phyloP scores from a whole-genome alignment of 768 basidiomycete species.

The Neoboletus subvelutipes region DNA sequence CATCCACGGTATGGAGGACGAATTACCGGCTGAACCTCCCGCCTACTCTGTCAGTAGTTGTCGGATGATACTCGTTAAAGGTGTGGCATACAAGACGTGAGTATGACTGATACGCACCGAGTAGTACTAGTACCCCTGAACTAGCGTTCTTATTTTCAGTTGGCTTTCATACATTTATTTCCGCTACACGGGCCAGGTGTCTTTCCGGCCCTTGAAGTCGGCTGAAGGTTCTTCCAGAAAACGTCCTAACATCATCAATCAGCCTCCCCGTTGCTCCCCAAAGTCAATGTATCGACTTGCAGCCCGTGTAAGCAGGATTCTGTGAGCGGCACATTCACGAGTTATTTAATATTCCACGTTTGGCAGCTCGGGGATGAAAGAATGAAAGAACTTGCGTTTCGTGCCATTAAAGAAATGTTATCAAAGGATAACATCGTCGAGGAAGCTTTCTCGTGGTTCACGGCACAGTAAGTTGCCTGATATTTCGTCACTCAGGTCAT shows the following conservation, averaged over 20 bases:
- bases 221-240: not conserved
- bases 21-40: conserved; percentile 9
- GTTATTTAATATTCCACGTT: not conserved
- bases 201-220: conserved; percentile 27
- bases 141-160: conserved; percentile 6
- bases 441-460: conserved; percentile 33
- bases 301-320: conserved; percentile 16
- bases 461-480: conserved; percentile 26
- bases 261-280: conserved; percentile 29
- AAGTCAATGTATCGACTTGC: conserved; percentile 41
- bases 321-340: not conserved
- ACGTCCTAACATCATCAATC: not conserved
- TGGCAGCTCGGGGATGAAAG: conserved; percentile 26
- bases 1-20: not conserved
- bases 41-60: conserved; percentile 23
- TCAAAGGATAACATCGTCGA: conserved; percentile 27
- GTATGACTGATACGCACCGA: not conserved
- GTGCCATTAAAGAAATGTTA: conserved; percentile 24
- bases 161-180: conserved; percentile 31
- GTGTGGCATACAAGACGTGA: conserved; percentile 30
- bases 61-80: conserved; percentile 31
- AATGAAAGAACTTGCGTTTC: conserved; percentile 26
- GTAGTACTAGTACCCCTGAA: not conserved
- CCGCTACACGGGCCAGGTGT: conserved; percentile 31
- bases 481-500: not conserved